Conservation (phyloP, 2,329 filamentous ascomycete species). For the Alternaria ventricosa region DNA sequence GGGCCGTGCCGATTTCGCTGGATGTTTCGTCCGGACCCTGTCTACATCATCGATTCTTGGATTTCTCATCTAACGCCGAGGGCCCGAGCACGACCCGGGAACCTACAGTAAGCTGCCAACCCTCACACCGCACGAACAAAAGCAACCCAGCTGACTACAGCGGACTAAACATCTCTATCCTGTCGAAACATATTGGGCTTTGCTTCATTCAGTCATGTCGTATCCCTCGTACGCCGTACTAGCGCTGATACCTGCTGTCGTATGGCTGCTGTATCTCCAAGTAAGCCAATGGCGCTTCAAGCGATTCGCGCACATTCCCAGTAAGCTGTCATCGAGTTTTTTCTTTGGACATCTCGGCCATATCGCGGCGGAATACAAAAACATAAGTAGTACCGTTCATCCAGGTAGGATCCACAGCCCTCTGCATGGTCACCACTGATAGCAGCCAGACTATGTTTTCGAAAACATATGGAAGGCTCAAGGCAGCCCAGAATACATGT, state of each 20-base stretch:
- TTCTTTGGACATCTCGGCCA: slow-evolving; percentile 36
- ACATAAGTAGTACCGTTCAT: slow-evolving; percentile 31
- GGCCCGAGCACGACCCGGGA: slow-evolving; percentile 2
- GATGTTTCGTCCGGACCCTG: neutral
- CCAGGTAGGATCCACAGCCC: slow-evolving; percentile 25
- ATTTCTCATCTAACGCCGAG: neutral
- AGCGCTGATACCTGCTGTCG: slow-evolving; percentile 25
- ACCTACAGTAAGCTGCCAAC: neutral
- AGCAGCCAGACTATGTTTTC: slow-evolving; percentile 41
- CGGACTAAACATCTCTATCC: neutral
- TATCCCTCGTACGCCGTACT: slow-evolving; percentile 24
- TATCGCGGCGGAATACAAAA: slow-evolving; percentile 36
- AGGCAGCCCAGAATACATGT: slow-evolving; percentile 35
- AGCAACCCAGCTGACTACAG: neutral
- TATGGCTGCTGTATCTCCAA: slow-evolving; percentile 27
- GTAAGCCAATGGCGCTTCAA: slow-evolving; percentile 37
- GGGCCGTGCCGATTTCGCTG: neutral
- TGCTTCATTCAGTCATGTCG: slow-evolving; percentile 19
- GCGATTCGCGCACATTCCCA: slow-evolving; percentile 31
- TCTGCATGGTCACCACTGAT: neutral
- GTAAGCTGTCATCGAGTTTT: slow-evolving; percentile 27
- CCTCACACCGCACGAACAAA: neutral
- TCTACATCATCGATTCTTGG: slow-evolving; percentile 1
- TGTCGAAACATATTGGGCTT: neutral
- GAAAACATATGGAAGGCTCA: slow-evolving; percentile 34